These are phyloP conservation scores for Claviceps africana DNA, from an alignment of 2,329 filamentous ascomycete species.

Conservation along the genomic window DNA sequence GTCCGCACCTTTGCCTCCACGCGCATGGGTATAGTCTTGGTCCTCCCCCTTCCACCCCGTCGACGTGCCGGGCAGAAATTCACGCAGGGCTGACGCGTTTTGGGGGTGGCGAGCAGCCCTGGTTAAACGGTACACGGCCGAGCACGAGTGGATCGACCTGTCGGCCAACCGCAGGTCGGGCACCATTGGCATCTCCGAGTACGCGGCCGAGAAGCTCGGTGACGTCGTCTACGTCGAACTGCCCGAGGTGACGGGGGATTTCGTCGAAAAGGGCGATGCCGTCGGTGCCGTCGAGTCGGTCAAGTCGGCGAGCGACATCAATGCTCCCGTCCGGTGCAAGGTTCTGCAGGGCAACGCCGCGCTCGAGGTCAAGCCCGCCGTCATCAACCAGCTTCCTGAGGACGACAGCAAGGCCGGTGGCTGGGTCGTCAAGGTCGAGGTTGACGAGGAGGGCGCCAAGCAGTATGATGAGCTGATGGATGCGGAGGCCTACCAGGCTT, in stretches of 20 bases:
- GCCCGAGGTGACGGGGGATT: constrained; percentile 49
- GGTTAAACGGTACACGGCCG: constrained; percentile 80
- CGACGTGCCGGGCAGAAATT: too few species aligned
- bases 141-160: constrained; percentile 96
- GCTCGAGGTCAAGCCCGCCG: constrained; percentile 73
- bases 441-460: constrained; percentile 49
- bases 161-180: constrained; percentile 70
- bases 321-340: constrained; percentile 69
- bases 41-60: too few species aligned
- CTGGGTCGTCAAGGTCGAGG: constrained; percentile 83
- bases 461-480: constrained; percentile 70
- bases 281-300: constrained; percentile 95
- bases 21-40: constrained; percentile 19
- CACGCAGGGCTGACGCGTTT: too few species aligned
- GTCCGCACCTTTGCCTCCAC: constrained; percentile 30
- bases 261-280: constrained; percentile 62
- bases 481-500: constrained; percentile 60
- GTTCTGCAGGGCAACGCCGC: constrained; percentile 59
- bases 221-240: constrained; percentile 98
- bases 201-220: constrained; percentile 82
- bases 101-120: too few species aligned
- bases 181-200: constrained; percentile 72
- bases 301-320: constrained; percentile 96
- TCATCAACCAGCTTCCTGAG: constrained; percentile 85
- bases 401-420: constrained; percentile 59